These are phyloP conservation scores for Xylariales sp. DNA, from an alignment of 2,329 filamentous ascomycete genomes.

Conservation along the genomic window DNA sequence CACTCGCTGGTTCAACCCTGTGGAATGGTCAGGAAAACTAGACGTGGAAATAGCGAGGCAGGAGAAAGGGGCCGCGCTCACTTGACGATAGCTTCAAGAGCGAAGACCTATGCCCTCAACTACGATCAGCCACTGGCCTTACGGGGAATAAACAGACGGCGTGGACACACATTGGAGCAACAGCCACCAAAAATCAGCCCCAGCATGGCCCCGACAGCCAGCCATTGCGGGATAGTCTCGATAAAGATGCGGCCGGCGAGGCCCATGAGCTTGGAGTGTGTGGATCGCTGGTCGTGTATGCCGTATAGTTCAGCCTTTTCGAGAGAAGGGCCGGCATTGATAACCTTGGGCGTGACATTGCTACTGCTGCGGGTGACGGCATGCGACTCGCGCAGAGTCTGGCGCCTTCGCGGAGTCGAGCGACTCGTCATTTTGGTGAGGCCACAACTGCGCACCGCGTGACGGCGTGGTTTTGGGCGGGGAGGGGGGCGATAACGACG, in stretches of 20 bases:
- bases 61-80: conserved; percentile 59
- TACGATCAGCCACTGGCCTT: conserved; percentile 34
- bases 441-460: conserved; percentile 38
- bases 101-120: conserved; percentile 78
- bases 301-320: conserved; percentile 67
- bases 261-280: conserved; percentile 62
- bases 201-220: conserved; percentile 76
- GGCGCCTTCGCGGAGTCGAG: conserved; percentile 57
- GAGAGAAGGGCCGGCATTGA: conserved; percentile 64
- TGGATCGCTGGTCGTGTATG: conserved; percentile 63
- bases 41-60: conserved; percentile 31
- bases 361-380: conserved; percentile 54
- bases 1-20: conserved; percentile 85
- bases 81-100: conserved; percentile 94
- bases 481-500: conserved; percentile 13
- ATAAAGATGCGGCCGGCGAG: conserved; percentile 65
- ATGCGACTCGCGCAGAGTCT: conserved; percentile 59
- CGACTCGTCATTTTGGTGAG: conserved; percentile 56
- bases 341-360: conserved; percentile 60
- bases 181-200: conserved; percentile 94
- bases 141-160: not conserved
- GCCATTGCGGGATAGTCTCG: conserved; percentile 70
- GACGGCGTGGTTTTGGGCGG: conserved; percentile 29
- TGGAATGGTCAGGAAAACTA: conserved; percentile 39
- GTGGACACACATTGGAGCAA: conserved; percentile 79